Evolutionary conservation across 2,329 filamentous ascomycete species (phyloP).

Genomic region (Shiraia sp.): DNA sequence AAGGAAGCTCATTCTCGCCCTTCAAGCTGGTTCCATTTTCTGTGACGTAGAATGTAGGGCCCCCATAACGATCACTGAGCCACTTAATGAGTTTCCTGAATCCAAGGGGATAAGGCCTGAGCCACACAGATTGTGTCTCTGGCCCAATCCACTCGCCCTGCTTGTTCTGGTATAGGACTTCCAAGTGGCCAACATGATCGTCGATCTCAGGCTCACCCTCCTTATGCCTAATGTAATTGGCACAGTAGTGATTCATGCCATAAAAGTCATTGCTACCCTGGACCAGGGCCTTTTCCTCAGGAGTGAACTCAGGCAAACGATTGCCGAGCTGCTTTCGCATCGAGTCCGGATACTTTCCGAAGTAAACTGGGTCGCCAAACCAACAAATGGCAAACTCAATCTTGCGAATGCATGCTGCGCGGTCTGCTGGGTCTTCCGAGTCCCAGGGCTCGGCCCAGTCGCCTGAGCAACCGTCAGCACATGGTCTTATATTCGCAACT

Average conservation of each 20-base stretch:
- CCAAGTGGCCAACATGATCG: slow-evolving; percentile 77
- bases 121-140: slow-evolving; percentile 81
- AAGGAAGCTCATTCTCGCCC: slow-evolving; percentile 75
- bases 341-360: slow-evolving; percentile 79
- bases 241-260: slow-evolving; percentile 92
- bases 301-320: slow-evolving; percentile 74
- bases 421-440: slow-evolving; percentile 71
- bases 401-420: slow-evolving; percentile 77
- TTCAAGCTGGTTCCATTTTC: slow-evolving; percentile 87
- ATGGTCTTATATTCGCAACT: slow-evolving; percentile 3
- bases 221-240: slow-evolving; percentile 81
- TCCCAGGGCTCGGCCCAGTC: slow-evolving; percentile 86
- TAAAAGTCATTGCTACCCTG: slow-evolving; percentile 91
- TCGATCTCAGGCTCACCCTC: slow-evolving; percentile 62
- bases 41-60: slow-evolving; percentile 81
- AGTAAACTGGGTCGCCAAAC: slow-evolving; percentile 88
- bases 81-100: slow-evolving; percentile 69
- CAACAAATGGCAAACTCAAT: slow-evolving; percentile 86
- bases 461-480: slow-evolving; percentile 50
- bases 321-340: slow-evolving; percentile 82
- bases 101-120: slow-evolving; percentile 73
- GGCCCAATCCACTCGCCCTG: slow-evolving; percentile 73
- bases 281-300: slow-evolving; percentile 73
- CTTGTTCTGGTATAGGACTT: slow-evolving; percentile 72
- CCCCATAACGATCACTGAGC: slow-evolving; percentile 70